Evolutionary conservation across 2,329 filamentous ascomycete species (phyloP), one percentile per base, ranked within the genome.

Genomic region (Uncinocarpus reesii): DNA sequence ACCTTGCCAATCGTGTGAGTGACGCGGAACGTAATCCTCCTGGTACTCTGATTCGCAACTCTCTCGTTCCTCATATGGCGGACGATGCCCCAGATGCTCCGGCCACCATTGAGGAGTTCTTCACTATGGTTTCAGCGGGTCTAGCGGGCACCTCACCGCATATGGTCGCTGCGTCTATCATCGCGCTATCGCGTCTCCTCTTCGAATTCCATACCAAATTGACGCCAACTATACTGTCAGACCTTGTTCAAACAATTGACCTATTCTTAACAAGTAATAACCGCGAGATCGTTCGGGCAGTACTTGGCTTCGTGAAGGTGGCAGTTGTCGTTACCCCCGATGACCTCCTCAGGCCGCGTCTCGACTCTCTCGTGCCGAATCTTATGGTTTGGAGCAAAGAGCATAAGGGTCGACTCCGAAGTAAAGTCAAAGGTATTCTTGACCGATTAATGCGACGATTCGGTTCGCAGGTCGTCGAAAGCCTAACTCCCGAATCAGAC

Each of bases 161-260:
- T 70, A 95, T 96, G 88, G 89, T 96, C 53, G 94, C 87, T 5
- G 92, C 92, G 0, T 88, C 86, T n/a, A 89, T 98, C 62, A 96
- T 88, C 0, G 90, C 92, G 11, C 77, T 98, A 31, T 92, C 88
- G 11, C 80, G 92, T n/a, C 81, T 95, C 21, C 77, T 98, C 24
- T 96, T 89, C 67, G 85, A 95, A 62, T 98, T 94, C 72, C 83
- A 86, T 55, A 73, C 77, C 24, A 68, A 77, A 21, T 72, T 96
- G 24, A 79, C 77, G 49, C 69, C 77, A 7, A 76, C 82, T 53
- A 84, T 87, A 2, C 75, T 94, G 35, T 74, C 78, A 7, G 90
- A 96, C 55, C 74, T 98, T 7, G 86, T 98, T 7, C 83, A 93
- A 62, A 95, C 92, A 1, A 88, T 98, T 75, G 88, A 95, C 62